Percentiles rank a stretch among this genome's conserved stretches.
phyloP scores from a whole-genome alignment of 495 filamentous ascomycete species.

The Trichocladium uniseriatum region DNA sequence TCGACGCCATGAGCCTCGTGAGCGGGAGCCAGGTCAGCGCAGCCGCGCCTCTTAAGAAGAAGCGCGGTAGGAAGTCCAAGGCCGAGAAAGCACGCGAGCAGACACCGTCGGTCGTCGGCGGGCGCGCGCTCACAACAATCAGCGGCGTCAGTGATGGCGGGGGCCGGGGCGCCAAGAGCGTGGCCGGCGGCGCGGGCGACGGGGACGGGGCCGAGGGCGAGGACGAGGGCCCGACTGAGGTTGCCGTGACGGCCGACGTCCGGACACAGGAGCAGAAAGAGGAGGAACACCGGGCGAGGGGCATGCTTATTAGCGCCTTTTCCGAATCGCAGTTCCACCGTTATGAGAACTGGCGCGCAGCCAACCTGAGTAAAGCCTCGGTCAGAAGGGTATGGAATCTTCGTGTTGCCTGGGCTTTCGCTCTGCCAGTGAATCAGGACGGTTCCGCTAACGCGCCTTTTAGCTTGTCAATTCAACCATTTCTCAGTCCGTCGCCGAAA shows the following conservation, averaged over 20 bases:
- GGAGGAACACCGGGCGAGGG: conserved; percentile 54
- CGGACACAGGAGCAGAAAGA: conserved; percentile 57
- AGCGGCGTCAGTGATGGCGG: conserved; percentile 36
- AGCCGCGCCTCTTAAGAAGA: conserved; percentile 39
- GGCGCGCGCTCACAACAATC: conserved; percentile 38
- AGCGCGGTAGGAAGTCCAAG: conserved; percentile 60
- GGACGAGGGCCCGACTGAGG: conserved; percentile 56
- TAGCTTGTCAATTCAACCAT: conserved; percentile 80
- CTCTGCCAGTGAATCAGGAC: too few species aligned
- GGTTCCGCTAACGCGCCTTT: conserved; percentile 16
- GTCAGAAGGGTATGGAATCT: conserved; percentile 33
- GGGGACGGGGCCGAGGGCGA: conserved; percentile 51
- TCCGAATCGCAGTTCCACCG: conserved; percentile 57
- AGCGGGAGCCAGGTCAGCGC: conserved; percentile 56
- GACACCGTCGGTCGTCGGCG: conserved; percentile 40
- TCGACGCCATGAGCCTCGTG: conserved; percentile 56
- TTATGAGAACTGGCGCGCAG: conserved; percentile 63
- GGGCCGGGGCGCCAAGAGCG: conserved; percentile 26
- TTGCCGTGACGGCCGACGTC: conserved; percentile 53
- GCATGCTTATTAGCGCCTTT: conserved; percentile 59
- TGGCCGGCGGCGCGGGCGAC: conserved; percentile 19
- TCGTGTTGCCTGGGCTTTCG: not conserved
- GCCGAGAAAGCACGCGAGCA: conserved; percentile 45
- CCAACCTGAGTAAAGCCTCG: conserved; percentile 45
- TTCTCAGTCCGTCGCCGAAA: conserved; percentile 73